A percentile compares a stretch with the other conserved stretches of the same genome.
phyloP scores from a whole-genome alignment of 257 asterid genomes.

The Mitragyna speciosa region DNA sequence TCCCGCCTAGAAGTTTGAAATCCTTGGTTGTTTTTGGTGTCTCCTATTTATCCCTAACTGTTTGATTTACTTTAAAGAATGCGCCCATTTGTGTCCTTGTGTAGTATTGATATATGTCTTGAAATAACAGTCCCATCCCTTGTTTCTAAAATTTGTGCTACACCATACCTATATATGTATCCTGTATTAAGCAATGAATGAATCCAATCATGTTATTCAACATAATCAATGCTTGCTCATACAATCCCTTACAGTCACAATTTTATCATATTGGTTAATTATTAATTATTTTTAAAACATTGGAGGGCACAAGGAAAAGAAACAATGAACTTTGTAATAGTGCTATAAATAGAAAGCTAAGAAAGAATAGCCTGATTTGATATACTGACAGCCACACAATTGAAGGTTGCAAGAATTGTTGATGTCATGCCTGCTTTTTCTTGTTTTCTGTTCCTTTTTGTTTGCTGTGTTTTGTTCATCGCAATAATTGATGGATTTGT shows the following conservation, averaged over 20 bases:
- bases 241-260: no score
- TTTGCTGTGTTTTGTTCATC: not conserved
- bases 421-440: slow-evolving; percentile 3
- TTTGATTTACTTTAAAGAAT: slow-evolving; percentile 9
- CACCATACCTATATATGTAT: not conserved
- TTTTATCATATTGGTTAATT: no score
- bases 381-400: slow-evolving; percentile 1
- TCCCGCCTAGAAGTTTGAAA: not conserved
- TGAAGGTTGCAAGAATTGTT: slow-evolving; percentile 1
- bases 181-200: not conserved
- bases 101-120: slow-evolving; percentile 4
- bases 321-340: not conserved
- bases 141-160: not conserved
- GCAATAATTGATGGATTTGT: slow-evolving; percentile 6
- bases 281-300: not conserved
- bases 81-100: slow-evolving; percentile 22
- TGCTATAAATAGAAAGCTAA: not conserved
- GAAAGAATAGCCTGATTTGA: no score
- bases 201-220: not conserved
- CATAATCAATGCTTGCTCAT: not conserved
- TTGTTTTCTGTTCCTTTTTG: slow-evolving; percentile 8
- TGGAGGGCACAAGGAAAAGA: not conserved
- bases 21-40: not conserved
- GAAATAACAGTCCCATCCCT: slow-evolving; percentile 15
- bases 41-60: slow-evolving; percentile 12